Percentiles rank a stretch among this genome's conserved stretches.
Conservation (phyloP, 2,329 filamentous ascomycete genomes). For the Huntiella moniliformis region DNA sequence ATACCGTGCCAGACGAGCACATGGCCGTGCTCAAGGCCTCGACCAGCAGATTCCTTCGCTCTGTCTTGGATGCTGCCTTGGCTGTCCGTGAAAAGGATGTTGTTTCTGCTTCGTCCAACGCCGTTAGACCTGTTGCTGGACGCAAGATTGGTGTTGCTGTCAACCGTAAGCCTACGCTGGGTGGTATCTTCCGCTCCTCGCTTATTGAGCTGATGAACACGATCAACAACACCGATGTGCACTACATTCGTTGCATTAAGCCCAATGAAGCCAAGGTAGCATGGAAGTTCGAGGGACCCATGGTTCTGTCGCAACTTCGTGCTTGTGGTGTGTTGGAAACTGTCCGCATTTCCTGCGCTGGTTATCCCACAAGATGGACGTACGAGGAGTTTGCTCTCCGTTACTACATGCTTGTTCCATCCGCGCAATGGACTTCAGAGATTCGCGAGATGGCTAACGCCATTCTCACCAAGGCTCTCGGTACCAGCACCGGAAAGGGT, state of each 20-base stretch:
- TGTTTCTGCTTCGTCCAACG: slow-evolving; percentile 41
- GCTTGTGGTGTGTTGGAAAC: slow-evolving; percentile 98
- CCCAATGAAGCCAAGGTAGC: slow-evolving; percentile 92
- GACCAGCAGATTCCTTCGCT: slow-evolving; percentile 64
- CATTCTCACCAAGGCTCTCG: slow-evolving; percentile 76
- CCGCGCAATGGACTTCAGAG: slow-evolving; percentile 76
- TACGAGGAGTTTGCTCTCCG: slow-evolving; percentile 95
- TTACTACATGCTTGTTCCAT: slow-evolving; percentile 96
- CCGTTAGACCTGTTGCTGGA: slow-evolving; percentile 63
- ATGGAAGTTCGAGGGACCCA: slow-evolving; percentile 96
- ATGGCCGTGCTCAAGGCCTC: slow-evolving; percentile 80
- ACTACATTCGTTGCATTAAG: slow-evolving; percentile 98
- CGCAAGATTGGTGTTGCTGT: slow-evolving; percentile 82
- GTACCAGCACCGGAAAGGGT: slow-evolving; percentile 52
- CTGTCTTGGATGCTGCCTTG: slow-evolving; percentile 70
- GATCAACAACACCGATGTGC: slow-evolving; percentile 93
- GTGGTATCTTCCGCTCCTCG: slow-evolving; percentile 96
- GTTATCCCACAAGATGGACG: slow-evolving; percentile 94
- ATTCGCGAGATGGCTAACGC: slow-evolving; percentile 87
- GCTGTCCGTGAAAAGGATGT: slow-evolving; percentile 79
- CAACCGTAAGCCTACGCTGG: slow-evolving; percentile 88
- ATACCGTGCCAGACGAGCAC: slow-evolving; percentile 95
- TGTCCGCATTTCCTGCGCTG: slow-evolving; percentile 89
- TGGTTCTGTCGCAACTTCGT: slow-evolving; percentile 92
- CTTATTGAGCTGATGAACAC: slow-evolving; percentile 96